These are phyloP conservation scores for Penicillium freii DNA, from an alignment of 2,329 filamentous ascomycete species.

Conservation along the genomic window DNA sequence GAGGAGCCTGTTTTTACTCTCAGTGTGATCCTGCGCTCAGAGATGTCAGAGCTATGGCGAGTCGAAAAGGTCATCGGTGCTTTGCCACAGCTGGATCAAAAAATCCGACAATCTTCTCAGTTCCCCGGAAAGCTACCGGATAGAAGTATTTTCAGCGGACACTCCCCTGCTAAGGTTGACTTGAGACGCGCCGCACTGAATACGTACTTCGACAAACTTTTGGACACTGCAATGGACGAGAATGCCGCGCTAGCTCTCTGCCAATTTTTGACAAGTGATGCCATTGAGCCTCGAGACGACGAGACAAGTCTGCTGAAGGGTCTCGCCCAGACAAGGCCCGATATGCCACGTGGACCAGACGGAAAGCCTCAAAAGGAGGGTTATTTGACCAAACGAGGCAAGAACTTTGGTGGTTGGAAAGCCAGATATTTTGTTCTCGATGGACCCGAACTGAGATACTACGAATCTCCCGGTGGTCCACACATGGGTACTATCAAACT, in stretches of 20 bases:
- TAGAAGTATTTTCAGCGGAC: conserved; percentile 80
- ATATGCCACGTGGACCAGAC: conserved; percentile 53
- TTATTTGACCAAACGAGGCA: conserved; percentile 93
- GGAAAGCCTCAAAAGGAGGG: conserved; percentile 74
- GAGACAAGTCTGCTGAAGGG: conserved; percentile 51
- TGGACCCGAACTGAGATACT: conserved; percentile 77
- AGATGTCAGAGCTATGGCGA: conserved; percentile 72
- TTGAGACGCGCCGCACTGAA: conserved; percentile 78
- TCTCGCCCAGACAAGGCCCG: conserved; percentile 31
- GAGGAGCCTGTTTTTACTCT: conserved; percentile 94
- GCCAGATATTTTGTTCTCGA: conserved; percentile 71
- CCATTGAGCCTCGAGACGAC: conserved; percentile 55
- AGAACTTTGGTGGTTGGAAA: conserved; percentile 99
- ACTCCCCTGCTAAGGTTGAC: conserved; percentile 91
- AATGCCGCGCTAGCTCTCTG: conserved; percentile 77
- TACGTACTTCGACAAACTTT: conserved; percentile 76
- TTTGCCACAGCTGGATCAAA: conserved; percentile 75
- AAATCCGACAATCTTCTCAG: conserved; percentile 69
- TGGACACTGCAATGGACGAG: conserved; percentile 79
- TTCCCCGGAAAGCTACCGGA: conserved; percentile 80
- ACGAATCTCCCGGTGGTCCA: conserved; percentile 83
- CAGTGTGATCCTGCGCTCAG: conserved; percentile 73
- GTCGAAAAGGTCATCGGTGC: conserved; percentile 88
- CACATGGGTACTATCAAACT: conserved; percentile 94
- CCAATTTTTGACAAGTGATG: conserved; percentile 73